Base-by-base conservation (phyloP, 202 grass and related monocot genomes). In the Setaria viridis region DNA sequence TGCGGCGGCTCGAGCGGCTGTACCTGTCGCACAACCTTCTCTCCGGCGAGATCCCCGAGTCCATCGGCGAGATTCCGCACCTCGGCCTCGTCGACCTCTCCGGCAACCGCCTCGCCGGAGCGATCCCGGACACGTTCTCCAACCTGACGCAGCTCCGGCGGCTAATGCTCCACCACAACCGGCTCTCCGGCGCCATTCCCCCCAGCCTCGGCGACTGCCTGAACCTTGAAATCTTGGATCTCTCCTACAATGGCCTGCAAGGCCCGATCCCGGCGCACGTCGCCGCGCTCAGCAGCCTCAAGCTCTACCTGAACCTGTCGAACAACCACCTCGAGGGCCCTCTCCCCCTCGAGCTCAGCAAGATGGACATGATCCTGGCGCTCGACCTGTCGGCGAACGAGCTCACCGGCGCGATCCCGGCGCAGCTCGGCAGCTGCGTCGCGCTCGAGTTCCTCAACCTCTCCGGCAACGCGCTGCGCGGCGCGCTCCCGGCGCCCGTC, bases 51-150 rank as follows among this genome's bases (percentile, higher is more conserved):
- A 92, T 94, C 33, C 92, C 89, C 0, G 3, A 6, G 20, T 87
- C 85, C 67, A 84, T 87, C 64, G 84, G 78, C 30, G 74, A 74
- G 62, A 67, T 90, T 0, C 67, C 34, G 13, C 87, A 78, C 54
- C 82, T 94, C 13, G 89, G 87, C n/a, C 87, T 94, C 62, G 64
- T 94, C 20, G 92, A 94, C n/a, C 43, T 94, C 19, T 90, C 92
- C 6, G 60, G 70, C 39, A 94, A 94, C 58, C 65, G 66, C 12
- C 87, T 92, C 25, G 4, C 57, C 34, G 92, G 87, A 34, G 6
- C 87, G 17, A 92, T 94, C 88, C 92, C 92, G 0, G 62, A 78
- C 83, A 80, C 92, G 37, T 86, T 94, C 59, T 89, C 89, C 77
- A 91, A 90, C 42, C 79, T 94, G 21, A 84, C 87, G 17, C 87